A percentile compares a stretch with the other conserved stretches of the same genome.
Evolutionary conservation across 2,329 filamentous ascomycete species (phyloP).

Genomic region (Capronia americana): DNA sequence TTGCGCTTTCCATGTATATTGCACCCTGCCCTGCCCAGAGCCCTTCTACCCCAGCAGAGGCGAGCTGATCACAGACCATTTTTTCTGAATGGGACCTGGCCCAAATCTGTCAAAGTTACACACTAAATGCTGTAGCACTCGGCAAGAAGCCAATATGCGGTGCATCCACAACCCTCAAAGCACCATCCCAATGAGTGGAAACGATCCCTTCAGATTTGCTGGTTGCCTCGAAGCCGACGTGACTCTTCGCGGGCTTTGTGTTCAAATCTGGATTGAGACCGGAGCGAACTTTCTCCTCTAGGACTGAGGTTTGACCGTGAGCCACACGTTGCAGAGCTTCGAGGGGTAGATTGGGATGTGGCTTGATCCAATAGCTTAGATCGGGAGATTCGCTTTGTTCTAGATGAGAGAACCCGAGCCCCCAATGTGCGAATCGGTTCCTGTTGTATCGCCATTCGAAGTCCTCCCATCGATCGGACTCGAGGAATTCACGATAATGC

Average conservation of each 20-base stretch:
- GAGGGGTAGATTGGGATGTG: background rate
- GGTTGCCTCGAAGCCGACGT: background rate
- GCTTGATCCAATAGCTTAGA: background rate
- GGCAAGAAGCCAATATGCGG: background rate
- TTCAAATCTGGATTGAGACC: background rate
- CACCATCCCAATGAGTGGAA: background rate
- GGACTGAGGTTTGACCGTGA: background rate
- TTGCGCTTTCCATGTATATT: background rate
- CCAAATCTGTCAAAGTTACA: background rate
- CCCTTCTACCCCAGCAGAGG: background rate
- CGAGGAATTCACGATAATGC: slow-evolving; percentile 39
- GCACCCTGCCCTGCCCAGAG: background rate
- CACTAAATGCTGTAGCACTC: background rate
- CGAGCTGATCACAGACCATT: background rate
- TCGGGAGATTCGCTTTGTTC: background rate
- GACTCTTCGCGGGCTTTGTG: background rate
- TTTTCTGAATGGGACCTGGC: background rate
- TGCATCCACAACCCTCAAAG: background rate
- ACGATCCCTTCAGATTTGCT: background rate
- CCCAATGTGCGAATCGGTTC: slow-evolving; percentile 2
- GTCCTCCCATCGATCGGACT: slow-evolving; percentile 37
- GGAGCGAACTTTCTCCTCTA: background rate
- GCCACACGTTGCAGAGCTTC: background rate
- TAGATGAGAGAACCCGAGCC: background rate
- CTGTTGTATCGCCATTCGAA: slow-evolving; percentile 37